Evolutionary conservation across 306 rosid species (phyloP), one percentile per base, ranked within the genome.

Genomic region (Lathyrus aphaca): DNA sequence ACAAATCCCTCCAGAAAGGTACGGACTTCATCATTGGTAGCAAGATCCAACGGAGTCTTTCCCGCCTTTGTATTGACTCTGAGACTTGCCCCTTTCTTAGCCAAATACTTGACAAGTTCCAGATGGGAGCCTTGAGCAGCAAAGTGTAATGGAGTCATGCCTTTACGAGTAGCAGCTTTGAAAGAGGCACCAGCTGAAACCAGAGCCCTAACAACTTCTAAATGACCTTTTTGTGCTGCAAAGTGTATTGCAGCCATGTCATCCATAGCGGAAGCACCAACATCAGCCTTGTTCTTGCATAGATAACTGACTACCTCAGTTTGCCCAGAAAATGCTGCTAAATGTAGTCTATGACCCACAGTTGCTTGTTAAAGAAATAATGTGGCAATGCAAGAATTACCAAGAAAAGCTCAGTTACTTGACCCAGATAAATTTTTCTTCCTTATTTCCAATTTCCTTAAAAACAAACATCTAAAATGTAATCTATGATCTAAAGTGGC

Each of bases 171-270:
- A 29, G 21, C 67, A 60, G 97, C 64, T 83, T 88, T 90, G 57
- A 81, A 40, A 17, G 86, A 86, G 43, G 86, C 97, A 27, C 98
- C 98, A 0, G 82, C 74, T 0, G 88, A 79, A 66, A 90, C 16
- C 35, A 93, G 82, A 46, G 77, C 80, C 9, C 81, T 82, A 23
- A 88, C 90, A 37, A 78, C 85, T 63, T 87, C 89, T 37, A 93
- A 79, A 79, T 93, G 98, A 46, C 98, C 98, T 82, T 93, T 93
- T 43, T 93, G 97, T 1, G 89, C 83, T 39, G 97, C 98, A 63
- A 93, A 93, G 82, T 93, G 98, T 56, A 93, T 74, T 10, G 98
- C 98, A 0, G 87, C 90, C 98, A 93, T 93, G 81, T 93, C 97
- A 61, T 93, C 98, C 97, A 93, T 87, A 65, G 98, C 98, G 53